Conservation (phyloP, 495 filamentous ascomycete species). For the Hypoxylon fragiforme region DNA sequence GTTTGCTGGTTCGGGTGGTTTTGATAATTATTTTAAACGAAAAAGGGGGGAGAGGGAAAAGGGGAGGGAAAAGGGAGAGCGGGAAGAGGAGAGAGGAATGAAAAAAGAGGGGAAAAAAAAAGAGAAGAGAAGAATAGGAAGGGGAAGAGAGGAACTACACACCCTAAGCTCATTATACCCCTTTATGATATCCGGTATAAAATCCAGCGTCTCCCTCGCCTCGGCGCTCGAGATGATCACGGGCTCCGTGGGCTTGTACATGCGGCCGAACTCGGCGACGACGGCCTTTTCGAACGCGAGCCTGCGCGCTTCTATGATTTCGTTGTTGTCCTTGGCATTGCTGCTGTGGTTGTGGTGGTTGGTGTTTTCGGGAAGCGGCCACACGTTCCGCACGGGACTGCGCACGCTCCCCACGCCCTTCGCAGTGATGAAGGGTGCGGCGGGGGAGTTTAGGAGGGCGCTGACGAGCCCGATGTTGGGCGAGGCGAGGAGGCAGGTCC, state of each 20-base stretch:
- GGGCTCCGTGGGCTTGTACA: slow-evolving; percentile 52
- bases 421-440: slow-evolving; percentile 72
- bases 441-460: slow-evolving; percentile 70
- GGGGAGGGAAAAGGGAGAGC: no score
- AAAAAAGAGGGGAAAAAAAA: no score
- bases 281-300: slow-evolving; percentile 57
- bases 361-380: no score
- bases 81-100: no score
- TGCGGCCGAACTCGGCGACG: slow-evolving; percentile 52
- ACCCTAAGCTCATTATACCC: slow-evolving; percentile 33
- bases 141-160: no score
- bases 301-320: background rate
- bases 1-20: no score
- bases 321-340: background rate
- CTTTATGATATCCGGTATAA: background rate
- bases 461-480: slow-evolving; percentile 69
- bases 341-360: no score
- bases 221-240: background rate
- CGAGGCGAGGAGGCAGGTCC: slow-evolving; percentile 78
- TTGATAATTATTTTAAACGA: no score
- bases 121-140: no score
- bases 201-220: background rate
- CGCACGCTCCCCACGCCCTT: slow-evolving; percentile 92
- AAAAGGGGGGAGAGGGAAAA: no score
- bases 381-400: slow-evolving; percentile 79